Evolutionary conservation across 345 rosid genomes (phyloP).

Genomic region (Hypericum perforatum): DNA sequence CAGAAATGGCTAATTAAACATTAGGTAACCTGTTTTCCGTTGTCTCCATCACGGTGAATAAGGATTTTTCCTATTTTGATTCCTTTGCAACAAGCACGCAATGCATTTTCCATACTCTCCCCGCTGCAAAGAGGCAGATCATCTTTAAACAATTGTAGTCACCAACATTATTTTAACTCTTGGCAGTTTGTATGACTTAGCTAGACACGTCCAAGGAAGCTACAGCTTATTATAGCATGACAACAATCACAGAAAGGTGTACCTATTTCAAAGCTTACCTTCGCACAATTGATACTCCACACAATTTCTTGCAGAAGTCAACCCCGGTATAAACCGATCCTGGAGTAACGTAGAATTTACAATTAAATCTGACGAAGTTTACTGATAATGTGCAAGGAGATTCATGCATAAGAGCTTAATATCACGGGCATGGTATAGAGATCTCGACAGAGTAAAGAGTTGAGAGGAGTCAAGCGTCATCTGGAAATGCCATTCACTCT

Average conservation of each 20-base stretch:
- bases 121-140: slow-evolving; percentile 41
- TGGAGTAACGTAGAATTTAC: slow-evolving; percentile 24
- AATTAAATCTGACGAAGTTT: neutral
- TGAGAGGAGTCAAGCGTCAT: neutral
- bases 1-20: neutral
- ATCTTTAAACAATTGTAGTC: too few species aligned
- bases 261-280: slow-evolving; percentile 61
- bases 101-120: slow-evolving; percentile 98
- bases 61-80: slow-evolving; percentile 96
- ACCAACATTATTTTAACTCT: neutral
- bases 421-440: too few species aligned
- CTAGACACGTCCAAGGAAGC: too few species aligned
- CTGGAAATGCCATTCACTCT: neutral
- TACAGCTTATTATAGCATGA: neutral
- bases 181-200: slow-evolving; percentile 6
- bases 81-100: slow-evolving; percentile 97
- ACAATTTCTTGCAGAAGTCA: slow-evolving; percentile 95
- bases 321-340: slow-evolving; percentile 84
- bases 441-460: neutral
- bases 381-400: neutral
- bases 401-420: too few species aligned
- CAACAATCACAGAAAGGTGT: slow-evolving; percentile 17
- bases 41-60: slow-evolving; percentile 96
- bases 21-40: slow-evolving; percentile 67
- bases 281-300: slow-evolving; percentile 93